These are phyloP conservation scores for Camellia japonica DNA, from an alignment of 148 eudicot species.

Conservation along the genomic window DNA sequence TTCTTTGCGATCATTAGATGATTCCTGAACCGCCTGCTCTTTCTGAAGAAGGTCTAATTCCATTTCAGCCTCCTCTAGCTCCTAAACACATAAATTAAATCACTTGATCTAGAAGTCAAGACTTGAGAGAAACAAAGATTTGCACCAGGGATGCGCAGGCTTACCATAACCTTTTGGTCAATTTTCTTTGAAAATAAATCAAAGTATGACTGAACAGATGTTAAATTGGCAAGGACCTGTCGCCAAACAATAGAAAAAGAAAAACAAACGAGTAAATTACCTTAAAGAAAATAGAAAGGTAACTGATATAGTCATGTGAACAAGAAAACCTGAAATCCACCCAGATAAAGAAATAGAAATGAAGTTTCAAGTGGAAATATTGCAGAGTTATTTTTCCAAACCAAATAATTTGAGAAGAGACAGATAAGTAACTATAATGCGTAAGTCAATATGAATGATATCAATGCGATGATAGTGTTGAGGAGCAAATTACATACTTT, in stretches of 20 bases:
- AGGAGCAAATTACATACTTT: no score
- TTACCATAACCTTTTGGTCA: conserved; percentile 57
- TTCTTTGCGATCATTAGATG: conserved; percentile 30
- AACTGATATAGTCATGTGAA: neutral
- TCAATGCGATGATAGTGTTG: no score
- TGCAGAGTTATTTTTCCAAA: neutral
- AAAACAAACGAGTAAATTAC: neutral
- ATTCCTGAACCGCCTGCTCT: conserved; percentile 30
- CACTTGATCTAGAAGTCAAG: neutral
- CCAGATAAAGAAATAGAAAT: neutral
- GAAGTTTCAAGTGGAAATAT: neutral
- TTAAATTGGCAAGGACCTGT: conserved; percentile 74
- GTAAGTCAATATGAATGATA: no score
- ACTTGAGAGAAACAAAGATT: neutral
- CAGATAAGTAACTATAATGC: no score
- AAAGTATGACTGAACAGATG: conserved; percentile 67
- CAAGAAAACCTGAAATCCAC: conserved; percentile 6
- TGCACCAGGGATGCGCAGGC: conserved; percentile 9
- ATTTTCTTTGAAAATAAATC: conserved; percentile 59
- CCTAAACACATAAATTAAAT: conserved; percentile 35
- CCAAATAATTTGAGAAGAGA: neutral
- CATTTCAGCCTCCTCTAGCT: conserved; percentile 73
- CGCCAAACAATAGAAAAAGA: conserved; percentile 9
- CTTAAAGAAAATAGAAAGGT: neutral
- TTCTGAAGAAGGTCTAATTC: conserved; percentile 72